Evolutionary conservation across 2,329 filamentous ascomycete genomes (phyloP), one percentile per base, ranked within the genome.

Genomic region (Colletotrichum echinochloae): DNA sequence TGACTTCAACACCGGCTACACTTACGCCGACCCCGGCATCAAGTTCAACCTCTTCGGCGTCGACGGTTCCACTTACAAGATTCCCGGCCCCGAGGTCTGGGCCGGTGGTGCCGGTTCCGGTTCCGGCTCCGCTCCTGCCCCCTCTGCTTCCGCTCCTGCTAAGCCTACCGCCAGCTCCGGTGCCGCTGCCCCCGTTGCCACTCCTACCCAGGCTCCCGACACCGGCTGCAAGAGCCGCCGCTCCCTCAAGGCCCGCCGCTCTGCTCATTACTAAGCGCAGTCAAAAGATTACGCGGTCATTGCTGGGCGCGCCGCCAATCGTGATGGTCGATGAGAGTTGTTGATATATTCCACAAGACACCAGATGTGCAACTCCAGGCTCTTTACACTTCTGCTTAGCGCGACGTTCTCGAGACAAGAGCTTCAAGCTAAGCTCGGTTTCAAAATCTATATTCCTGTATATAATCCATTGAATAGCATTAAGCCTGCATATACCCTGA

Each of bases 31-130:
- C 77, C 78, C 86, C 16, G 89, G 89, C 70, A 88, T 91, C 76
- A 74, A 83, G 71, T 80, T 90, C 83, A 88, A 87, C 83, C 84
- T 91, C 79, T 91, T 90, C 84, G 70, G 60, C 60, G 62, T 63
- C 48, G 64, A 68, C 37, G 65, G 66, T 73, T 72, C 73, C 52
- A 75, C 57, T 74, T 81, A 82, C 76, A 20, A 71, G 30, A 80
- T 81, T 63, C 79, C 80, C 67, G 80, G 80, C 59, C 79, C 79
- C 28, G 74, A 73, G 23, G 75, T 82, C 74, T 81, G 78, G 74
- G 70, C 73, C n/a, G 77, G 61, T 59, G 73, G 73, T 67, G 63
- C 63, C 55, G 69, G 62, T 74, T 52, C 44, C 46, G 26, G 23
- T 64, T 56, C 66, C n/a, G 51, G 56, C 55, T 39, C 60, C 16